Evolutionary conservation across 176 grass and related monocot species (phyloP), one percentile per base, ranked within the genome.

Genomic region (Aegilops umbellulata): DNA sequence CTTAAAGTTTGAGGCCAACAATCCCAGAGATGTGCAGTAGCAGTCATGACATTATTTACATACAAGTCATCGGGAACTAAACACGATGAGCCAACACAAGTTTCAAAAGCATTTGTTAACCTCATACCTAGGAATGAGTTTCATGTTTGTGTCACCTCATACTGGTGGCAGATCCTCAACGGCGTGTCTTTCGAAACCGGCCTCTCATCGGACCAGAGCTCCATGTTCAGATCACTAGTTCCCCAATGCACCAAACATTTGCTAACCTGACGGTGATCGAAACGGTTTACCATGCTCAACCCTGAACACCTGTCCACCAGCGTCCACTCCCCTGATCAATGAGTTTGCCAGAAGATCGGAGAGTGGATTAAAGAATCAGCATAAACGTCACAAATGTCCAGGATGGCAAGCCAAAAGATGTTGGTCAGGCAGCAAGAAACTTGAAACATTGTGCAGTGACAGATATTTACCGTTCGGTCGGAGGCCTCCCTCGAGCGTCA

Each of bases 221-320:
- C 95, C 86, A 98, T 85, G 57, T 98, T 98, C 80, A 95, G 36
- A 77, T 85, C 82, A 44, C 86, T 87, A 3, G 86, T 76, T 73
- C 95, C 95, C 95, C 95, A 98, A 46, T 92, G 86, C 83, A 98
- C 83, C 78, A 89, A 27, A 67, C 93, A 95, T 90, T 94, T 98
- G 34, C 86, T 90, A 57, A 95, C 91, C 83, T 94, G 88, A 76
- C 64, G 65, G 3, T 64, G 77, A 44, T 95, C 84, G 77, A 95
- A 98, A 29, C 86, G 82, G 65, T 95, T 95, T 72, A 94, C 86
- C 86, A 98, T 82, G 46, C 83, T 86, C 62, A 95, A 29, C 36
- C 93, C 93, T 11, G 84, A 81, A 65, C 93, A 98, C 80, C 62
- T 98, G 78, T 98, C 95, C 25, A 94, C 85, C 46, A 98, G 86